phyloP scores from a whole-genome alignment of 2,329 filamentous ascomycete genomes.

The Beauveria bassiana region DNA sequence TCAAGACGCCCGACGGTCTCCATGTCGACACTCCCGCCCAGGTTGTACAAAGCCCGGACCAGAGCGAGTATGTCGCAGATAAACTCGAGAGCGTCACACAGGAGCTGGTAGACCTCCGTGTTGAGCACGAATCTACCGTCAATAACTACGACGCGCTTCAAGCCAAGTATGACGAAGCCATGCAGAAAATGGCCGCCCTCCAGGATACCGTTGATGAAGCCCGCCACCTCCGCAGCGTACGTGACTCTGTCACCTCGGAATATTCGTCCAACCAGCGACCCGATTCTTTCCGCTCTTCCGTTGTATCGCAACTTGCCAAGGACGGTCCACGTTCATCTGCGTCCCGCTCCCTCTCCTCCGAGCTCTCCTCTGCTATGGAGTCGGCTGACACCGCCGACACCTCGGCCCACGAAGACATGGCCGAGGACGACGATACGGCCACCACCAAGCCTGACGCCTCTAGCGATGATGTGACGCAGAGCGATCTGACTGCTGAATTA shows the following conservation, averaged over 20 bases:
- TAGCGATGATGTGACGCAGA: constrained; percentile 31
- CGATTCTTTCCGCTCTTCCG: constrained; percentile 77
- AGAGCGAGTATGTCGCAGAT: constrained; percentile 79
- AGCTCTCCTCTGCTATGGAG: constrained; percentile 81
- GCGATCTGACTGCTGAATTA: constrained; percentile 30
- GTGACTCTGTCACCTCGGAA: constrained; percentile 50
- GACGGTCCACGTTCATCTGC: constrained; percentile 57
- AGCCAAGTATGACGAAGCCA: constrained; percentile 82
- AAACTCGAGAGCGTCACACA: constrained; percentile 88
- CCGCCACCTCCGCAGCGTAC: constrained; percentile 49
- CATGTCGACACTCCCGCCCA: constrained; percentile 41
- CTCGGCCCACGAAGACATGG: constrained; percentile 45
- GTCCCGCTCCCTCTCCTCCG: constrained; percentile 86
- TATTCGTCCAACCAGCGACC: constrained; percentile 49
- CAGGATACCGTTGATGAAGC: constrained; percentile 80
- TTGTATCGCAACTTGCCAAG: constrained; percentile 63
- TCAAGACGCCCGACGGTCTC: not conserved
- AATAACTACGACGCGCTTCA: constrained; percentile 75
- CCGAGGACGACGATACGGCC: constrained; percentile 32
- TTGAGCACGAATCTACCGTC: constrained; percentile 81
- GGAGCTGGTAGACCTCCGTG: constrained; percentile 81
- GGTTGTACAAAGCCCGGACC: constrained; percentile 61
- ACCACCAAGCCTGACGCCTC: constrained; percentile 36
- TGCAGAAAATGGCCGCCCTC: constrained; percentile 73
- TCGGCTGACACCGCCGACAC: constrained; percentile 59